Percentiles rank a stretch among this genome's conserved stretches.
These are phyloP conservation scores for Rhododendron ferrugineum DNA, from an alignment of 148 eudicot genomes.

Conservation along the genomic window DNA sequence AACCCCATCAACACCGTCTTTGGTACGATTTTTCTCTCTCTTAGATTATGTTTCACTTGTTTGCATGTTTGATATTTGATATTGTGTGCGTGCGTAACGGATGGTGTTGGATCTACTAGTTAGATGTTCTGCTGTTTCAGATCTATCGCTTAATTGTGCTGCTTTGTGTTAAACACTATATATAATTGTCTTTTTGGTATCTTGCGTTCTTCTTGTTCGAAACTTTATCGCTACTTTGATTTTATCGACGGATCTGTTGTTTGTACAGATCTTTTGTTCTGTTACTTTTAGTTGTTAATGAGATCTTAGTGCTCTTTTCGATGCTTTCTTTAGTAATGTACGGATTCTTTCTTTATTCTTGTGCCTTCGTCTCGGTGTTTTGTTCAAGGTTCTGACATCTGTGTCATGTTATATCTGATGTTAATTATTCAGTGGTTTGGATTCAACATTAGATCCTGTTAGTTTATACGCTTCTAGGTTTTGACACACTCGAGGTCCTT, in stretches of 20 bases:
- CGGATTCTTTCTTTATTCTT: neutral
- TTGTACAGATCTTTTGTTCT: neutral
- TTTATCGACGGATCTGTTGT: neutral
- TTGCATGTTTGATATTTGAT: no score
- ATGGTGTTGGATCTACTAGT: neutral
- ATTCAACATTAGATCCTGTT: neutral
- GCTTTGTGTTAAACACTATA: no score
- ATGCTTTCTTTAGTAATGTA: neutral
- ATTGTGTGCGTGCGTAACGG: no score
- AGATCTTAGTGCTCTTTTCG: neutral
- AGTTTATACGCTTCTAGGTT: neutral
- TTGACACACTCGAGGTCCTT: neutral
- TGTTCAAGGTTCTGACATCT: neutral
- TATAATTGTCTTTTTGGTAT: neutral
- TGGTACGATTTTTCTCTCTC: slow-evolving; percentile 19
- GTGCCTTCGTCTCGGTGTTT: neutral
- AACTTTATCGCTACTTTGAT: neutral
- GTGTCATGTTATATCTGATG: neutral
- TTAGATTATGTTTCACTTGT: neutral
- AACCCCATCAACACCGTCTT: slow-evolving; percentile 39
- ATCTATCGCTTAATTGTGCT: neutral
- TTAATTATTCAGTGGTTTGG: neutral
- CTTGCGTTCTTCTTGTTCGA: neutral
- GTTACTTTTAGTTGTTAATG: neutral
- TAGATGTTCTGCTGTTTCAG: neutral